Evolutionary conservation across 164 flowering plant species (phyloP), one percentile per base, ranked within the genome.

Genomic region (Kingdonia uniflora): DNA sequence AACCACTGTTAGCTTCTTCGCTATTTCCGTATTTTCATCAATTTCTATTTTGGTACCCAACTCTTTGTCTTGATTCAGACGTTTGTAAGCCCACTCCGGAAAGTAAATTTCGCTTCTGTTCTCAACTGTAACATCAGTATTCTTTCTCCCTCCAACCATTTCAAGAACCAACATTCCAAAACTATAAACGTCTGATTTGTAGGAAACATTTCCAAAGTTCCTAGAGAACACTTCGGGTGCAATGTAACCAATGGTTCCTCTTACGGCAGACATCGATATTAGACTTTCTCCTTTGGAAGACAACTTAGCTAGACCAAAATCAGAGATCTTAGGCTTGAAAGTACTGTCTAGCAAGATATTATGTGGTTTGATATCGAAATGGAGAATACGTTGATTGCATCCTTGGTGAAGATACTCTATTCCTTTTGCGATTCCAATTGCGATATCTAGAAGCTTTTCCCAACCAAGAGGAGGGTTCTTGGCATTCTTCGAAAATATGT

Each of bases 281-380:
- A 17, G 11, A 24, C 33, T 49, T 14, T 24, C 15, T 24, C 51
- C n/a, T 49, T 23, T 12, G 33, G 38, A 23, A 24, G 25, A 49
- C 20, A 49, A 33, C 17, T 49, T 49, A 13, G 51, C 51, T 8
- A 49, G 17, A 14, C 51, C 51, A 49, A 49, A 49, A 16, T 49
- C 51, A 1, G 33, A 49, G 19, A 49, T 49, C n/a, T 49, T 49
- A 15, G 51, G 51, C 15, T 49, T 49, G 35, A 49, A 22, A 15
- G 19, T 49, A 11, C 21, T 14, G 51, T 49, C 51, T n/a, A 22
- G 20, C 17, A 49, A 22, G 51, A 49, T 49, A 33, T 49, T 49
- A 16, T 49, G 51, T 22, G 51, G 51, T 33, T 49, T 49, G 35
- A 49, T 24, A 19, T 56, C 60, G 35, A 56, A 24, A 22, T 49